Base-by-base conservation (phyloP, 495 filamentous ascomycete genomes). In the Darksidea phi region DNA sequence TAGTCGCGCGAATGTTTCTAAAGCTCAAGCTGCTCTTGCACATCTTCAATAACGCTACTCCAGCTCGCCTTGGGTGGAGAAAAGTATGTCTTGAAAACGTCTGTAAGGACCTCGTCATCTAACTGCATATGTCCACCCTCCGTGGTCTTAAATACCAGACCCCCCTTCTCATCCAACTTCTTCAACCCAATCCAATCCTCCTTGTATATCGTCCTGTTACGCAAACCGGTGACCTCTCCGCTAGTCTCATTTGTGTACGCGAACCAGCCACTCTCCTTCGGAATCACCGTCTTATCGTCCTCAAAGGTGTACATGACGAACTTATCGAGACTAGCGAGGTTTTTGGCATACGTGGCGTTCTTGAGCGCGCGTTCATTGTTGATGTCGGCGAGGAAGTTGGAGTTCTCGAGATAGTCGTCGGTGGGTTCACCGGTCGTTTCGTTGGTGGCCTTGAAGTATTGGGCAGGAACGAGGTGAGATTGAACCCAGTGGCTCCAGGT, bases 331-430 rank as follows among this genome's bases (percentile, higher is more conserved):
- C 69, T 74, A 25, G 74, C 79, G 54, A 99, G 71, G 71, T 91
- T 87, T 67, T 80, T 72, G 72, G 80, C 86, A 73, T 97, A 97
- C 7, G 75, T 80, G 43, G 70, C 65, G 64, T 92, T 96, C 80
- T 93, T 96, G 53, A 69, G 23, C 37, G 54, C 71, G 1, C 95
- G 80, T 82, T 97, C 94, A 70, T 96, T 97, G 75, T 99, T 99
- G 73, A 97, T 86, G 73, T 97, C 93, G n/a, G 93, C 94, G n/a
- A 99, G 78, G 73, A 93, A 96, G 69, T 92, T 95, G 70, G 89
- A 94, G 71, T 86, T 62, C 67, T 88, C 85, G 17, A 97, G 79
- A 71, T 97, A 98, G 32, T 74, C 69, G 4, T 87, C 86, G 55
- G 58, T 56, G 18, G 89, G 73, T 61, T 90, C 82, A 1, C 73